Evolutionary conservation across 768 basidiomycete genomes (phyloP), one percentile per base, ranked within the genome.

Genomic region (Mycena kentingensis): DNA sequence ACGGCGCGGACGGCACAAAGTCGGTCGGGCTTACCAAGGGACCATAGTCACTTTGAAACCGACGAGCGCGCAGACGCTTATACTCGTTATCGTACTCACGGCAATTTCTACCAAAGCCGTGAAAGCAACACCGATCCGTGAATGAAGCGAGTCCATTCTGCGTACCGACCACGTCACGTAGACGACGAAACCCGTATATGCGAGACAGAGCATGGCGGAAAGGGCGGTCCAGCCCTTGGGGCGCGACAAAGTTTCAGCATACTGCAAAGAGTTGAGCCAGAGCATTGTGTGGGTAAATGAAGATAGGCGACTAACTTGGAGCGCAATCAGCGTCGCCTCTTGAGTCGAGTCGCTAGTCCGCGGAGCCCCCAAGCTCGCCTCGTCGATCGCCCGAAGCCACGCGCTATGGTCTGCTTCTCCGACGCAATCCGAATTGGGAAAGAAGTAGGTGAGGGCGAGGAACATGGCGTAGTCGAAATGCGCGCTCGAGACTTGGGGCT

Each of bases 71-170:
- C 93, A 93, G 28, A 97, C 91, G 63, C 92, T 94, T 39, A 97
- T 77, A 61, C 90, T 93, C 46, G 95, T 97, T 60, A 99, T 83
- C 0, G 96, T 93, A 73, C 93, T 95, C 52, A 91, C 93, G 6
- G 87, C 75, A 36, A 98, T 86, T 70, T 98, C 93, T 19, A 96
- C 88, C 25, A 95, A 75, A 12, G 93, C 96, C 2, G 96, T 98
- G 67, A 98, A 90, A 1, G 92, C 90, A 27, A 99, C 73, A 69
- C 96, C 96, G 48, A 92, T 77, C 37, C 91, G 83, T 4, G 91
- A 94, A 70, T 99, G 96, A 10, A 97, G 88, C 12, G 85, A 85
- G 53, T 84, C 78, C 82, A 92, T 89, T 37, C 81, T 78, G 50
- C 84, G 78, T 70, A 93, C 80, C 35, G 85, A 85, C 72, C 84